A percentile compares a stretch with the other conserved stretches of the same genome.
Evolutionary conservation across 2,329 filamentous ascomycete genomes (phyloP).

Genomic region (Apiospora koreana): DNA sequence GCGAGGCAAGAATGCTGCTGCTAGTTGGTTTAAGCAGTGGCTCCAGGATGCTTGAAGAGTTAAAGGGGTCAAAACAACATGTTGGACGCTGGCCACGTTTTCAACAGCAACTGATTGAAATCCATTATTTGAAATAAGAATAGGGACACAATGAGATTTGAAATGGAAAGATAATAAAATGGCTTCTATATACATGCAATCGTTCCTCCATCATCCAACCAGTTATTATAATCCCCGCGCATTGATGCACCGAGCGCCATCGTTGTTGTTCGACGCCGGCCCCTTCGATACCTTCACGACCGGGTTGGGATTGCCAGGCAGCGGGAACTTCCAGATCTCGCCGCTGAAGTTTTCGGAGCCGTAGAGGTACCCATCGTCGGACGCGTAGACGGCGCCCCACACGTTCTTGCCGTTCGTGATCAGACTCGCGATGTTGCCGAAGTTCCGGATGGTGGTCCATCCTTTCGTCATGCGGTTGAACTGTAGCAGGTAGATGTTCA

Average conservation of each 20-base stretch:
- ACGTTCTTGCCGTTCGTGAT: neutral
- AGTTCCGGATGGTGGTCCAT: conserved; percentile 12
- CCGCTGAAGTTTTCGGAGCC: conserved; percentile 23
- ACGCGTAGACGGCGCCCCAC: conserved; percentile 22
- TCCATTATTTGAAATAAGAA: neutral
- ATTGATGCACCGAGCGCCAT: conserved; percentile 16
- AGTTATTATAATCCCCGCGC: neutral
- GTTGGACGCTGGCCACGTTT: neutral
- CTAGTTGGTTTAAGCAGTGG: conserved; percentile 43
- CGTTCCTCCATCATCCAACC: too few relatives aligned
- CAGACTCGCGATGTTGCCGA: conserved; percentile 16
- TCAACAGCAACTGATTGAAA: neutral
- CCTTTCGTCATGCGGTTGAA: conserved; percentile 16
- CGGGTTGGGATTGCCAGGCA: neutral
- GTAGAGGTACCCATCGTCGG: conserved; percentile 20
- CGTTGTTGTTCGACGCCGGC: conserved; percentile 10
- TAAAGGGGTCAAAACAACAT: neutral
- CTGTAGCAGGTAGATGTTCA: conserved; percentile 16
- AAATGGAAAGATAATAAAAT: neutral
- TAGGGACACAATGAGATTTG: neutral
- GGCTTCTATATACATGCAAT: too few relatives aligned
- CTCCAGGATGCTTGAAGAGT: conserved; percentile 9
- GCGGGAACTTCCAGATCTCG: conserved; percentile 24
- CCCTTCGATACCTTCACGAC: neutral
- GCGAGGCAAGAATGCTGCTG: conserved; percentile 48